Conservation (phyloP, 441 rosid genomes). For the Pelargonium cotyledonis region DNA sequence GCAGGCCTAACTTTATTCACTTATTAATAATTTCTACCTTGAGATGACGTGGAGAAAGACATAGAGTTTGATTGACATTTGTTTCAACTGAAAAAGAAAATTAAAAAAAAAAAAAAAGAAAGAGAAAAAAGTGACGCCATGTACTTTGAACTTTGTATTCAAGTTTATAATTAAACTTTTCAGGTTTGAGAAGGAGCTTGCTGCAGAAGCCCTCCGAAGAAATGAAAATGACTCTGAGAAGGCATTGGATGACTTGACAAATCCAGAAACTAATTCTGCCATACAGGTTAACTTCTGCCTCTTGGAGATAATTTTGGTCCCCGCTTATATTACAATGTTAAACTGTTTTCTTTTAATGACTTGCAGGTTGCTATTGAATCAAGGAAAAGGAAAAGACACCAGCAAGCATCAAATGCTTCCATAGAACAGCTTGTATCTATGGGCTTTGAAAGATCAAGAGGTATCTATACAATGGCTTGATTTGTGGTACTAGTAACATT, state of each 20-base stretch:
- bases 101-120: too few species aligned
- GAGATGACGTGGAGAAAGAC: not conserved
- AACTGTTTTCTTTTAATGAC: constrained; percentile 14
- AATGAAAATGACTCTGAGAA: constrained; percentile 66
- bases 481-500: not conserved
- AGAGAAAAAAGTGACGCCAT: too few species aligned
- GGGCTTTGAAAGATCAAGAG: constrained; percentile 78
- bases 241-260: constrained; percentile 81
- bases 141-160: not conserved
- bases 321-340: not conserved
- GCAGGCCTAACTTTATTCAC: not conserved
- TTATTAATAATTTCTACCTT: not conserved
- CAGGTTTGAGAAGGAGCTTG: constrained; percentile 77
- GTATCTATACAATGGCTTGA: constrained; percentile 24
- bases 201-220: constrained; percentile 79
- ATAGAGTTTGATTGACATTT: too few species aligned
- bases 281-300: constrained; percentile 44
- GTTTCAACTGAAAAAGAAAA: too few species aligned
- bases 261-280: constrained; percentile 49
- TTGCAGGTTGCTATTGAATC: constrained; percentile 56
- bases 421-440: constrained; percentile 62
- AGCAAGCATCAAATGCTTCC: constrained; percentile 28
- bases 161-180: not conserved
- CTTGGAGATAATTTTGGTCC: not conserved
- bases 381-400: constrained; percentile 56